Base-by-base conservation (phyloP, 345 rosid species). In the Tarenaya hassleriana region DNA sequence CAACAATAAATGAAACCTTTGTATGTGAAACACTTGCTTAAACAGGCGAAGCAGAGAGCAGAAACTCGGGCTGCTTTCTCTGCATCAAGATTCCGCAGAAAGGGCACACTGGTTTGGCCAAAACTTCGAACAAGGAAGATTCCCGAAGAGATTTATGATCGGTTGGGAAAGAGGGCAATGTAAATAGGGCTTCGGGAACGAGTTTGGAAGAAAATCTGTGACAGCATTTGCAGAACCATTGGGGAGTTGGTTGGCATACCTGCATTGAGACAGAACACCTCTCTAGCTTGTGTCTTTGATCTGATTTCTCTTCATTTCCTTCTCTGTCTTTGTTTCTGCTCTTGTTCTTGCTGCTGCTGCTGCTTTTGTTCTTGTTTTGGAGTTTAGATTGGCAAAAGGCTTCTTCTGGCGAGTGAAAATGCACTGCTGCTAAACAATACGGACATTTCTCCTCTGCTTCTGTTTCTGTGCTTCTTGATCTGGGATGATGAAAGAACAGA, bases 221-320 rank as follows among this genome's bases (percentile, higher is more conserved):
- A 66, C 97, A 94, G 65, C 99, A 86, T 61, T 80, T 77, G 81
- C 99, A 94, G 71, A 72, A 69, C 95, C 94, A 83, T 51, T 69
- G 51, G 17, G 99, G 81, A 33, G 61, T 70, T 8, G 78, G 52
- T 21, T 84, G 86, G 72, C 97, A 86, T 47, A 86, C 82, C 75
- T 72, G 80, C 95, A 83, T 78, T 1, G 95, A 79, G 35, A 73
- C 83, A 4, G 82, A 71, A 46, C 95, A 94, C 55, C 97, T 77
- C 49, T 66, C 72, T 58, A 82, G 58, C 64, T 78, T 73, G 67
- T 94, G 95, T 27, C 54, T 71, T 74, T 73, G 68, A 24, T 55
- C 46, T 17, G 7, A 38, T 31, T 58, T 66, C 12, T 60, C 59
- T 27, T 81, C 75, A 24, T 24, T 24, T 24, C 29, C 5, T 24